phyloP scores from a whole-genome alignment of 106 monocot species.

The Ottelia alismoides region DNA sequence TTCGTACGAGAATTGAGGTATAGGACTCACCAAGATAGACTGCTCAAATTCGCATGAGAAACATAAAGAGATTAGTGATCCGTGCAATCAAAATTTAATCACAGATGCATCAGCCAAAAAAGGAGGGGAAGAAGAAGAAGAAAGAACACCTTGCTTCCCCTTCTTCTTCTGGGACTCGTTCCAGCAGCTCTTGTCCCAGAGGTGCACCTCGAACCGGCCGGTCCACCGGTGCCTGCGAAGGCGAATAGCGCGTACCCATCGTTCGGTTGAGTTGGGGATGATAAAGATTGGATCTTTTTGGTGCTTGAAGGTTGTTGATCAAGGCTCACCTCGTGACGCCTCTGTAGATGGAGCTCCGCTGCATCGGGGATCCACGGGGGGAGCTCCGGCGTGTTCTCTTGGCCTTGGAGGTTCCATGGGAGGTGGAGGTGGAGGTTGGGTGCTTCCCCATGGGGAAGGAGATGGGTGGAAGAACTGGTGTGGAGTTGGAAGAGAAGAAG shows the following conservation, averaged over 20 bases:
- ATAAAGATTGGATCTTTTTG: too few species aligned
- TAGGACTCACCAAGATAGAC: conserved; percentile 95
- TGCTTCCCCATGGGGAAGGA: too few species aligned
- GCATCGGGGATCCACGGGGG: conserved; percentile 49
- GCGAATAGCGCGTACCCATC: not conserved
- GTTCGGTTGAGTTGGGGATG: too few species aligned
- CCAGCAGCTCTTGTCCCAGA: conserved; percentile 82
- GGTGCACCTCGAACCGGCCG: conserved; percentile 62
- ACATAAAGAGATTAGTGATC: too few species aligned
- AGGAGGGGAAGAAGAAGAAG: too few species aligned
- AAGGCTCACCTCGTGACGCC: conserved; percentile 60
- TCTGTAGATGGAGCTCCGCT: conserved; percentile 64
- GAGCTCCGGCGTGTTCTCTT: conserved; percentile 55
- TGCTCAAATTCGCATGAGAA: too few species aligned
- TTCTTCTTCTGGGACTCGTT: conserved; percentile 67
- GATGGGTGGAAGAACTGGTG: too few species aligned
- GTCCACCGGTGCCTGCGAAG: conserved; percentile 65
- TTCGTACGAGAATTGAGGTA: too few species aligned
- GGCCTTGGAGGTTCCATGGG: conserved; percentile 9
- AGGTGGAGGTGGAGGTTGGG: not conserved
- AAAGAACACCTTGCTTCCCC: conserved; percentile 53
- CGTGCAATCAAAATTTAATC: too few species aligned
- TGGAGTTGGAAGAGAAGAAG: too few species aligned
- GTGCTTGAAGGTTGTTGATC: too few species aligned
- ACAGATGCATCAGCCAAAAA: too few species aligned